Evolutionary conservation across 176 grass and related monocot genomes (phyloP), one percentile per base, ranked within the genome.

Genomic region (Olyra latifolia): DNA sequence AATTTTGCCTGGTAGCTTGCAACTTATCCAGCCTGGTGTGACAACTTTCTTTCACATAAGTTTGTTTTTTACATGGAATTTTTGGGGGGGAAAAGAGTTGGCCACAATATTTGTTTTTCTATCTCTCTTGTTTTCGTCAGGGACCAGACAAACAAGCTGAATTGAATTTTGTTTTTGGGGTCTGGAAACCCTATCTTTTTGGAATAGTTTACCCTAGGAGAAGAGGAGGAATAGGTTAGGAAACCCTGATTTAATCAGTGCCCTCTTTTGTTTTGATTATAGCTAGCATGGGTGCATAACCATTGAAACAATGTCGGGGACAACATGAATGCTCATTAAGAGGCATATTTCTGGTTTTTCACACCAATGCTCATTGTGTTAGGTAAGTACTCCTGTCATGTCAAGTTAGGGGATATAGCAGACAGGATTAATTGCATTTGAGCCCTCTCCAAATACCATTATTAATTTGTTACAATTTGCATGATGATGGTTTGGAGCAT

Each of bases 161-260:
- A 32, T 55, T 64, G n/a, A 39, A n/a, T 74, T 63, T 65, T 52
- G 69, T 53, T 53, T 55, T 55, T 55, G 22, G 53, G 53, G 32
- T 35, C 19, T 19, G 5, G 7, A 53, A 53, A 8, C 50, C 17
- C 19, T n/a, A 46, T 46, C 45, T 12, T 13, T 46, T 46, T 46
- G 45, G 45, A 50, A 53, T 29, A 28, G 20, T 7, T 70, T 38
- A 60, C 14, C 44, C 20, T 15, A 10, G 6, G 11, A 76, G 49
- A 8, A 48, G 35, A 22, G 7, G 15, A 20, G 40, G 61, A 40
- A 20, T 10, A 66, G 0, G 11, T 10, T 47, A 47, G n/a, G 42
- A 38, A 75, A 4, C 19, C 0, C 8, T 68, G 40, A 7, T 56
- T 55, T 54, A 29, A 20, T 43, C 25, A 43, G 6, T 2, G 19